A percentile compares a stretch with the other conserved stretches of the same genome.
These are phyloP conservation scores for Suhomyces taliae DNA, from an alignment of 1,139 yeast species.

Conservation along the genomic window DNA sequence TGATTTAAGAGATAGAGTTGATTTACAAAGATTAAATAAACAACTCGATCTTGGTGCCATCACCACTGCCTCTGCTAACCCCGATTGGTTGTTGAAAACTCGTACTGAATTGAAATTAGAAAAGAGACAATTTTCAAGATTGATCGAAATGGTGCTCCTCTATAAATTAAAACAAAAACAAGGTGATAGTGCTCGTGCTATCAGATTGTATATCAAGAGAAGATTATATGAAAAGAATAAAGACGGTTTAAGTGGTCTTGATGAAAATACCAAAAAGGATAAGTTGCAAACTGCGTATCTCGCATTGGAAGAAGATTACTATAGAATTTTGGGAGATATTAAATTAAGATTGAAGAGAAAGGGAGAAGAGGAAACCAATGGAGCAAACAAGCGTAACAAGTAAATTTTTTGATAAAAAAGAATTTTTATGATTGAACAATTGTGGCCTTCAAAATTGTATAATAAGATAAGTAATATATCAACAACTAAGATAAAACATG, in stretches of 20 bases:
- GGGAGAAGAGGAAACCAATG: constrained; percentile 5
- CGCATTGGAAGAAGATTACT: constrained; percentile 67
- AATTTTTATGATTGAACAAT: too few species aligned
- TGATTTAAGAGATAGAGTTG: constrained; percentile 83
- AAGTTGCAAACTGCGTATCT: constrained; percentile 77
- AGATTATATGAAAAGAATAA: constrained; percentile 74
- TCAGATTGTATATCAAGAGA: constrained; percentile 65
- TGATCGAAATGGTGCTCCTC: constrained; percentile 72
- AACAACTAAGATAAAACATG: too few species aligned
- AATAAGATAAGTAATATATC: too few species aligned
- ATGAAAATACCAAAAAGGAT: constrained; percentile 57
- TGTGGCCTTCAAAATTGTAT: too few species aligned
- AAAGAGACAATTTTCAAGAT: constrained; percentile 71
- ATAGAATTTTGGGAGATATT: constrained; percentile 48
- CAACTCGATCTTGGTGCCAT: constrained; percentile 24
- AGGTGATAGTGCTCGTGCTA: constrained; percentile 34
- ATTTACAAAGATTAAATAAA: constrained; percentile 53
- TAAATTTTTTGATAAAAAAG: background rate
- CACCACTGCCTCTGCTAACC: constrained; percentile 23
- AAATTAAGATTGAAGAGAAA: constrained; percentile 22
- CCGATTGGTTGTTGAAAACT: constrained; percentile 45
- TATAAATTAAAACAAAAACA: constrained; percentile 37
- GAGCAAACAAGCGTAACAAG: constrained; percentile 4
- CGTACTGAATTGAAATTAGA: constrained; percentile 60
- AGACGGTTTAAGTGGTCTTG: constrained; percentile 72